phyloP scores from a whole-genome alignment of 805 yeast species.

The Kazachstania viticola region DNA sequence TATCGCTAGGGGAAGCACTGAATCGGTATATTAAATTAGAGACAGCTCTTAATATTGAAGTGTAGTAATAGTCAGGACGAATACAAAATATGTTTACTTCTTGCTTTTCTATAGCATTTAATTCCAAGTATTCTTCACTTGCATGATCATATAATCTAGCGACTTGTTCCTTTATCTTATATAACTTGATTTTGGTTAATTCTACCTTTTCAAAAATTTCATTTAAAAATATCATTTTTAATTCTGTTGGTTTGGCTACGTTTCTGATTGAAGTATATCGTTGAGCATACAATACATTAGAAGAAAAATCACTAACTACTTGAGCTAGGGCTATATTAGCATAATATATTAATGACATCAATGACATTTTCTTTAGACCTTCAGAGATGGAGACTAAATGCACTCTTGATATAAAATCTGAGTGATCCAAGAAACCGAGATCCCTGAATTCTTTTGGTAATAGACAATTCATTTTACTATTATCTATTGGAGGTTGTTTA shows the following conservation, averaged over 20 bases:
- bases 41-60: constrained; percentile 6
- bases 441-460: constrained; percentile 17
- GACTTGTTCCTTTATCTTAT: constrained; percentile 11
- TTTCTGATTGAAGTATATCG: constrained; percentile 20
- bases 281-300: constrained; percentile 15
- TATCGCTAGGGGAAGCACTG: constrained; percentile 5
- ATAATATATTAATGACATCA: constrained; percentile 9
- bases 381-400: constrained; percentile 2
- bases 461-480: constrained; percentile 16
- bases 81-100: too few species aligned
- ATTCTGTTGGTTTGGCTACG: constrained; percentile 12
- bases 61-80: too few species aligned
- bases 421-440: constrained; percentile 15
- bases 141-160: constrained; percentile 10
- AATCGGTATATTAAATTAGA: constrained; percentile 9
- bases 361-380: constrained; percentile 8
- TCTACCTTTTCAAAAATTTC: constrained; percentile 14
- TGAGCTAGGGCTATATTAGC: constrained; percentile 12
- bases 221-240: constrained; percentile 9
- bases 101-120: too few species aligned
- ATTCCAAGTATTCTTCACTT: too few species aligned
- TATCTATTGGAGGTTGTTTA: constrained; percentile 13
- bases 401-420: constrained; percentile 10
- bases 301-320: constrained; percentile 12
- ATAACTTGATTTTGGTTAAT: constrained; percentile 5